phyloP scores from a whole-genome alignment of 257 asterid genomes.

The Avicennia marina region DNA sequence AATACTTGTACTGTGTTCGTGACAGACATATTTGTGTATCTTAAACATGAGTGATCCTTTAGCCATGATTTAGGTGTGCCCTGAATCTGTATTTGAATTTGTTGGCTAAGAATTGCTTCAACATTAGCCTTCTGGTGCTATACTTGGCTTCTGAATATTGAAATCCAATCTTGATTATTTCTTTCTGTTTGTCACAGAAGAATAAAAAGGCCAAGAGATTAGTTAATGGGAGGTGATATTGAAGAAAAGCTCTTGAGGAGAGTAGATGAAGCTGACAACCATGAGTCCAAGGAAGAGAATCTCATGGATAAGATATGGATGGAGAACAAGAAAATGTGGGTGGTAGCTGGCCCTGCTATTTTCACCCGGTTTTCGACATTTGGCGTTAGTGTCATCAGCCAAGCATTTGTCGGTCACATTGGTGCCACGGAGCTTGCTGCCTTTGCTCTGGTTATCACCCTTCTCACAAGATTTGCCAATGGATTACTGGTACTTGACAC shows the following conservation, averaged over 20 bases:
- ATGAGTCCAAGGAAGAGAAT: conserved; percentile 14
- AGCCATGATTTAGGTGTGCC: no score
- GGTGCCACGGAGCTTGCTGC: conserved; percentile 67
- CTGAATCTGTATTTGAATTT: no score
- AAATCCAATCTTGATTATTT: not conserved
- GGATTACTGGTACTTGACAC: conserved; percentile 46
- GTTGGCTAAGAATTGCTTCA: no score
- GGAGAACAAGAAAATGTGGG: conserved; percentile 66
- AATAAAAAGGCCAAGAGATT: not conserved
- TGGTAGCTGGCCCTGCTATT: conserved; percentile 58
- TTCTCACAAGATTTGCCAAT: conserved; percentile 47
- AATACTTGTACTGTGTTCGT: no score
- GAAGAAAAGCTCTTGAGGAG: conserved; percentile 17
- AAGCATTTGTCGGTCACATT: conserved; percentile 63
- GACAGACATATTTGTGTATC: no score
- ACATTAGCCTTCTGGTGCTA: no score
- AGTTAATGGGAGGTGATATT: conserved; percentile 26
- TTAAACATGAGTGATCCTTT: no score
- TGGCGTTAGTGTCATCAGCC: conserved; percentile 52
- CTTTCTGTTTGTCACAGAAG: not conserved
- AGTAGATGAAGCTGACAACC: not conserved
- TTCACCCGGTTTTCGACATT: conserved; percentile 47
- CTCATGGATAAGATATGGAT: conserved; percentile 25
- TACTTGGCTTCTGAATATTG: no score
- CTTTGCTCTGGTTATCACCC: conserved; percentile 47